Base-by-base conservation (phyloP, 1,139 yeast genomes). In the Protomyces gravidus region DNA sequence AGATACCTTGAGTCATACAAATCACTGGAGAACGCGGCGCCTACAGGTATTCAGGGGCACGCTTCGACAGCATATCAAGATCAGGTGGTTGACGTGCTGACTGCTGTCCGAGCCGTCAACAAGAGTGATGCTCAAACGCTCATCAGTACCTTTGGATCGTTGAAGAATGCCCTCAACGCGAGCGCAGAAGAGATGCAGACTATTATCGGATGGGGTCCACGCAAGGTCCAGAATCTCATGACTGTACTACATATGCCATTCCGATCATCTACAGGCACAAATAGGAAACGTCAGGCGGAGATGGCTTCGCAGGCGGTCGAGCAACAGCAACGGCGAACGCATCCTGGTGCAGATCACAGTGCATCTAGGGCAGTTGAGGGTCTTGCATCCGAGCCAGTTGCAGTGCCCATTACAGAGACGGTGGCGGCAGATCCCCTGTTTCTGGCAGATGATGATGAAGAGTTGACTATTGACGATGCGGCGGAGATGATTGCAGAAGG, bases 91-190 rank as follows among this genome's bases (percentile, higher is more conserved):
- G 81, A 80, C 32, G 78, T 79, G 1, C 69, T 83, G 61, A 80
- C 85, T 5, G 72, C 78, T 2, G 75, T 83, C 11, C 75, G 78
- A 25, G 76, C 81, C 30, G 76, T 83, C 48, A 83, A 83, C 69
- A 81, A 80, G 67, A 80, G 83, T 7, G 86, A 83, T 65, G 84
- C 82, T 23, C 74, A 78, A 5, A 80, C 80, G 51, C 70, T 84
- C 53, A 69, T 82, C 28, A 78, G 81, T 5, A 79, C 79, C 61
- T 82, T 76, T 66, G 81, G 82, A 48, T 76, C 81, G 4, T 71
- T 84, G 53, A 74, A 76, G 59, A 72, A 76, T 25, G 80, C 83
- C 7, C 77, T 83, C 4, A 68, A 70, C 7, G 72, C 75, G 26
- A 69, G 71, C 2, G 76, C 76, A 28, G 64, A 65, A 15, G 67